Base-by-base conservation (phyloP, 2,329 filamentous ascomycete species). In the Aureobasidium subglaciale region DNA sequence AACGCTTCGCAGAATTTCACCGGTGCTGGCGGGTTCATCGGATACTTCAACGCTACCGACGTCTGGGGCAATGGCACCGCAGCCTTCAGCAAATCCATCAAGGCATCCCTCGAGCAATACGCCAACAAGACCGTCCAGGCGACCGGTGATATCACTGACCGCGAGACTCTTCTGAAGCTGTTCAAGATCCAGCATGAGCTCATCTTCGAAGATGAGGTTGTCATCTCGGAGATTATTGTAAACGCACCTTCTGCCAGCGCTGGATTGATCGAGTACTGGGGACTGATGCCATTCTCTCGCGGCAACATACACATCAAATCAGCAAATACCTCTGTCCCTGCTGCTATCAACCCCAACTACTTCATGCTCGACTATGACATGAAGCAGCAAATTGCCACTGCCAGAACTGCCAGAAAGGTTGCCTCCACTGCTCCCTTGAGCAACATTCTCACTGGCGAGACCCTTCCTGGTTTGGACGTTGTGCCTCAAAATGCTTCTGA, bases 161-260 rank as follows among this genome's bases (percentile, higher is more conserved):
- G 75, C 58, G 61, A 64, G n/a, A 63, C 78, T 2, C 68, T 80
- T 15, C 63, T 64, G 7, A 64, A 75, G 3, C 75, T 80, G 63
- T 68, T 80, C 20, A 63, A 64, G 5, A 64, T 75, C 3, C 76
- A 81, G 63, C 70, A 78, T 57, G 70, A 75, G 49, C 65, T 80
- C 8, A 70, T 81, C n/a, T 79, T 79, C 63, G 64, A 68, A 18
- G 65, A 70, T 56, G 60, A 59, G 13, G 69, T 77, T 1, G 74
- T 78, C 0, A 64, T 79, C 3, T 73, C 70, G 1, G 79, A 82
- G 62, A 66, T 76, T 0, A 60, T 79, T 16, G 70, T 72, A 57
- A 61, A 65, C 0, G 66, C 70, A 1, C 55, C 58, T 2, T 60
- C 60, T 1, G 64, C 62, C 1, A 60, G 63, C 2, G 18, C 22